Base-by-base conservation (phyloP, 169 alveolate genomes). In the Plasmodium gonderi region DNA sequence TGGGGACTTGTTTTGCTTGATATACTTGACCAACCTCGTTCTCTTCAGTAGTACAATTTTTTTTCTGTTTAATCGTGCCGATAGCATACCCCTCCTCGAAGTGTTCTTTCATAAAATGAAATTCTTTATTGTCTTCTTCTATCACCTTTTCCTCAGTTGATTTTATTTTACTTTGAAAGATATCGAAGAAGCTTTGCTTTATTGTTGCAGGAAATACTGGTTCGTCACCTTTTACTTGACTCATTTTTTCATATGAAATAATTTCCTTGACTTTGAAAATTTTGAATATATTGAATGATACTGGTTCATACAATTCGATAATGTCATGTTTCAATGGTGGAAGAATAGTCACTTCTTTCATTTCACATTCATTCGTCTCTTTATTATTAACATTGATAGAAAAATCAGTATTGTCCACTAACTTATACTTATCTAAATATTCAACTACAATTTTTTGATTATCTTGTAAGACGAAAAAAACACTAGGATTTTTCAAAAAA, bases 381-480 rank as follows among this genome's bases (percentile, higher is more conserved):
- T 60, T 67, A 3, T 72, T 31, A 26, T 44, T 20, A 14, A 14
- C 42, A 33, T 23, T 40, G 47, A 33, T 3, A 49, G 47, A n/a
- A 38, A 38, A 38, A 54, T 72, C 78, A 1, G 77, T 33, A n/a
- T 20, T 75, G 72, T 90, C 91, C n/a, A 77, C 94, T 49, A 90
- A 31, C 20, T 90, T 90, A 67, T 44, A 90, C 74, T 90, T 77
- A 68, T 90, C 94, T 33, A 90, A 78, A 90, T 90, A 90, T 11
- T 90, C 94, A 3, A 90, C 90, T 9, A 76, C 94, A 14, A 90
- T 77, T 90, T 90, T 76, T 23, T 45, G 36, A 65, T 90, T 90
- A 33, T 77, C 78, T 67, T 90, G 94, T 38, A 90, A 69, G 8
- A 79, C 51, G 74, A 90, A 90, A 33, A 90, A 90, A 44, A 90